Evolutionary conservation across 73 alveolate species (phyloP).

Genomic region (Tetrahymena elliotti): DNA sequence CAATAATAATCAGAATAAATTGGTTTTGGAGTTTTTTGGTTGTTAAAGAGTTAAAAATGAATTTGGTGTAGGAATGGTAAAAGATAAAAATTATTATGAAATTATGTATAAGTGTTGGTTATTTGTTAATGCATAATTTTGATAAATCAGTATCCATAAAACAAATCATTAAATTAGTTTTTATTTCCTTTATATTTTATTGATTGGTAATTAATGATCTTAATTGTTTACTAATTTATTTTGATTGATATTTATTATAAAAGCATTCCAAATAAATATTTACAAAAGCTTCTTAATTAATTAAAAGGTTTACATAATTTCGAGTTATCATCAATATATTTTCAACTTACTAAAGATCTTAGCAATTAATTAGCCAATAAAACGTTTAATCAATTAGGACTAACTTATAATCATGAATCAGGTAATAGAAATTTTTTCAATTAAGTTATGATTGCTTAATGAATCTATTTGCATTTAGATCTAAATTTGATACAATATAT

Average conservation of each 20-base stretch:
- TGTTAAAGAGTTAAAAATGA: not conserved
- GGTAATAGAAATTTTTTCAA: not conserved
- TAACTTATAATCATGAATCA: not conserved
- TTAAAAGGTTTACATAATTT: not conserved
- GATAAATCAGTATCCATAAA: not conserved
- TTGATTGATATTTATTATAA: not conserved
- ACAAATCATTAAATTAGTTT: not conserved
- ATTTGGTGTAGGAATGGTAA: not conserved
- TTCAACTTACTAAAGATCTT: not conserved
- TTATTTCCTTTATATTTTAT: not conserved
- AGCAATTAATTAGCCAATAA: too few species aligned
- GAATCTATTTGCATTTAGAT: not conserved
- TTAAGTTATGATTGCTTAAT: too few species aligned
- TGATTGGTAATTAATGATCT: not conserved
- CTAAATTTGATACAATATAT: not conserved
- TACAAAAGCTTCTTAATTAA: not conserved
- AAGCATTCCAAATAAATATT: not conserved
- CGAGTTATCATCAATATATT: not conserved
- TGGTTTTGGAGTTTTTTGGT: not conserved
- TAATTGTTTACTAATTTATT: too few species aligned
- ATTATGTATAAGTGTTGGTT: not conserved
- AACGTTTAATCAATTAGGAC: not conserved
- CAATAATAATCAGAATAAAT: not conserved
- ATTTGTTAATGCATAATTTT: too few species aligned
- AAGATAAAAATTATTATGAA: not conserved